Conservation (phyloP, 2,329 filamentous ascomycete genomes). For the Aureobasidium sp. region DNA sequence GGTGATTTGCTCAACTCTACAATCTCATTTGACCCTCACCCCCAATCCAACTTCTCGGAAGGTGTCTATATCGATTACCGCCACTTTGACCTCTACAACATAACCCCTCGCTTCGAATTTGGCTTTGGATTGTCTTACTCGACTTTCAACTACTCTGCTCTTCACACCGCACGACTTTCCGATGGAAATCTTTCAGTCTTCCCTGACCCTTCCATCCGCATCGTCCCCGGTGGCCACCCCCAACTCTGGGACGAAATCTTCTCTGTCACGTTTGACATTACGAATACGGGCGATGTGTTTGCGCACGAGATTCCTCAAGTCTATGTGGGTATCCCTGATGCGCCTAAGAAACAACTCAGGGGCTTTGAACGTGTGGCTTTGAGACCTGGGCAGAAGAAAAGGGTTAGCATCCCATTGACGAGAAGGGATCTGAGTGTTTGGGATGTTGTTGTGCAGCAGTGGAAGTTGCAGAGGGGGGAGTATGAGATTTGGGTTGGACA, state of each 20-base stretch:
- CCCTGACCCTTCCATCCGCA: constrained; percentile 1
- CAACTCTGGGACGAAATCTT: constrained; percentile 71
- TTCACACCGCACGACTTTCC: constrained; percentile 58
- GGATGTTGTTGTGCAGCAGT: constrained; percentile 66
- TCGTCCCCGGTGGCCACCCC: constrained; percentile 63
- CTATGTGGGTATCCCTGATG: constrained; percentile 40
- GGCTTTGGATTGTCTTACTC: constrained; percentile 51
- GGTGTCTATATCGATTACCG: constrained; percentile 53
- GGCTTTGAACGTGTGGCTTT: constrained; percentile 69
- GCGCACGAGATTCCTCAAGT: constrained; percentile 64
- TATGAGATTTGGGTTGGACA: constrained; percentile 39
- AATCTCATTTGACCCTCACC: constrained; percentile 16
- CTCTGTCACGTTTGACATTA: constrained; percentile 63
- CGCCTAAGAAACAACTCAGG: constrained; percentile 55
- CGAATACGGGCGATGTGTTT: constrained; percentile 64
- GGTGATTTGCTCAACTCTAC: constrained; percentile 33
- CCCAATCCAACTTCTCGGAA: constrained; percentile 41
- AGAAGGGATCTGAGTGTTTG: constrained; percentile 72
- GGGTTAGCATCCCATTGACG: constrained; percentile 59
- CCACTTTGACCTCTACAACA: constrained; percentile 45
- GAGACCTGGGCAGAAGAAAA: constrained; percentile 51
- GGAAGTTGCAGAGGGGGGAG: constrained; percentile 45
- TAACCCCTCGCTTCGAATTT: constrained; percentile 49
- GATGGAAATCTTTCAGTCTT: constrained; percentile 59
- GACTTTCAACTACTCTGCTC: constrained; percentile 43